phyloP scores from a whole-genome alignment of 2,329 filamentous ascomycete species.

The Venturia carpophila region DNA sequence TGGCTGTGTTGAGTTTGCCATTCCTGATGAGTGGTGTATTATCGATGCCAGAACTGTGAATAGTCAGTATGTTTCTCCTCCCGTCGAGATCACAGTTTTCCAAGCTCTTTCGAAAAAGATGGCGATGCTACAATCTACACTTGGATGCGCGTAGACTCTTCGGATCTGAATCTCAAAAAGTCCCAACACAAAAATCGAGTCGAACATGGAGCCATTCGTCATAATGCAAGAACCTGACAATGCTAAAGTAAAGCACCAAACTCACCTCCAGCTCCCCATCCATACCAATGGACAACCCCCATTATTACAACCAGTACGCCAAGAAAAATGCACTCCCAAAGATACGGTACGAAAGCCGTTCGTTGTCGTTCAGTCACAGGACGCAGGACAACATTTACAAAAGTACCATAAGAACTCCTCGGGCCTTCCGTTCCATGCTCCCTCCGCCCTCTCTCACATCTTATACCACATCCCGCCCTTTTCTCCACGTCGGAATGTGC shows the following conservation, averaged over 20 bases:
- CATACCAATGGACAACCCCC: background rate
- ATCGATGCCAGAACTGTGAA: background rate
- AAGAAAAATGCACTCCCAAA: background rate
- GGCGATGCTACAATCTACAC: background rate
- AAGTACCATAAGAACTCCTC: slow-evolving; percentile 2
- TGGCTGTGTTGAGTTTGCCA: background rate
- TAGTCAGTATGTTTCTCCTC: background rate
- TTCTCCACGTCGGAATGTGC: background rate
- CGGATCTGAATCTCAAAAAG: too few species aligned
- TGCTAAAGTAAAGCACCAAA: background rate
- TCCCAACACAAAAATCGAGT: background rate
- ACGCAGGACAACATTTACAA: background rate
- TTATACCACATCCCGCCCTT: background rate
- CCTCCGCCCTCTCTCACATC: background rate
- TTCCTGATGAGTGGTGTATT: slow-evolving; percentile 9
- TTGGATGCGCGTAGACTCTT: too few species aligned
- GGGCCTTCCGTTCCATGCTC: background rate
- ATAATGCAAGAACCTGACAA: background rate
- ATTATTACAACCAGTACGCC: background rate
- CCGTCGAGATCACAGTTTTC: background rate
- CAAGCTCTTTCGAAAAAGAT: background rate
- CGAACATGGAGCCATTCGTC: background rate
- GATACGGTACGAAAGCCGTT: background rate
- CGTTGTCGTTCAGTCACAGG: background rate
- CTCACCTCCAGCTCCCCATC: slow-evolving; percentile 1